Evolutionary conservation across 148 eudicot species (phyloP), one percentile per base, ranked within the genome.

Genomic region (Heliamphora exappendiculata): DNA sequence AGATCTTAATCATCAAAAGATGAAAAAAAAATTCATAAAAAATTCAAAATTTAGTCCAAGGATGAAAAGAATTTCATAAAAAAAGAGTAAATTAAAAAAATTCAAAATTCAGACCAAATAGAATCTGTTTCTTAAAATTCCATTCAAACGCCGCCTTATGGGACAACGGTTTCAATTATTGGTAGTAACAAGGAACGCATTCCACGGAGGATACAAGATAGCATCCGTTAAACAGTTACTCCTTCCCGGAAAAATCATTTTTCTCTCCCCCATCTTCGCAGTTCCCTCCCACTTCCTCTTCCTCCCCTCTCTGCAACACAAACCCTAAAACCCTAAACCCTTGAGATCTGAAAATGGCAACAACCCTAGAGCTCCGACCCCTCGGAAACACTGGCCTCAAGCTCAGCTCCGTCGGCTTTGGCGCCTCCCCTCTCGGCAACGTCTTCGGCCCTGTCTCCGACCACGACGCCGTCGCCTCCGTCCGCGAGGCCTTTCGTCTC

Each of bases 381-480:
- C 86, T 95, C 72, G 98, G 98, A 1, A 91, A 91, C 65, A 95
- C 98, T 0, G 97, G 96, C 10, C 87, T 95, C 5, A 91, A 86
- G 60, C 78, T 95, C 66, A 95, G 99, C 84, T 85, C 79, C 67
- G 85, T 95, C 7, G 98, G 99, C 33, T 95, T 93, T 80, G 99
- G 99, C 39, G 99, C 99, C 7, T 93, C 99, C 9, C 99, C 99
- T 28, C 91, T 95, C 60, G 99, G 99, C 59, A 89, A 87, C 16
- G 99, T 95, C 57, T 92, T 91, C 82, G 99, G 98, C 34, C 79
- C 84, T 1, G 90, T 93, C 39, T 86, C 94, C 72, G 90, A 88
- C 0, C 79, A 88, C 24, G 90, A 86, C 68, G 96, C 99, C 72
- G 69, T 86, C 67, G 85, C 90, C 82, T 65, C 97, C 80, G 97